These are phyloP conservation scores for Anethum foeniculum DNA, from an alignment of 140 eudicot genomes.

Conservation along the genomic window DNA sequence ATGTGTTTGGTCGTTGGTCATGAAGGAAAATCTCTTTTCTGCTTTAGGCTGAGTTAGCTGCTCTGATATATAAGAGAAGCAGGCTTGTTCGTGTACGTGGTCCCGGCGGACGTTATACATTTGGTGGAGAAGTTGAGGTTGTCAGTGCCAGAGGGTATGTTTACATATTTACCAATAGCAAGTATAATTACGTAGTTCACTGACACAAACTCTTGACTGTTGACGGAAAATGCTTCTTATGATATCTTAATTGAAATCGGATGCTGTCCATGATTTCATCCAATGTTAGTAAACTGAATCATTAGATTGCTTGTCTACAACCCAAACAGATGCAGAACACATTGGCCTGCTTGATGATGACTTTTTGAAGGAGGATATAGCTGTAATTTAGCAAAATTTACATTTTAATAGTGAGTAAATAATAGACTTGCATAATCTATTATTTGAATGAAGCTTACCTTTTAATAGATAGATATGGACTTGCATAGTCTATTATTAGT, in stretches of 20 bases:
- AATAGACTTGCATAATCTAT: neutral
- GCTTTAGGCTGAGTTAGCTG: slow-evolving; percentile 89
- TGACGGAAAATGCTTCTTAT: neutral
- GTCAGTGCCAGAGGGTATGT: slow-evolving; percentile 94
- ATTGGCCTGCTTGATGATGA: neutral
- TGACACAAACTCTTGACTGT: neutral
- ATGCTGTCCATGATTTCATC: neutral
- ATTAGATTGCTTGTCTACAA: neutral
- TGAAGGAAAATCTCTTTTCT: slow-evolving; percentile 4
- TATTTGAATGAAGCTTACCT: neutral
- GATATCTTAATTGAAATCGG: neutral
- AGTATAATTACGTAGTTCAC: neutral
- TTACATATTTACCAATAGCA: neutral
- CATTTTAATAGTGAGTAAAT: neutral
- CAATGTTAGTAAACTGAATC: neutral
- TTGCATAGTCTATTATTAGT: neutral
- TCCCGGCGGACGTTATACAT: slow-evolving; percentile 64
- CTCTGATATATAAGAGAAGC: slow-evolving; percentile 85
- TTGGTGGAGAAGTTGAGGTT: slow-evolving; percentile 90
- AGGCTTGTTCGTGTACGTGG: slow-evolving; percentile 95
- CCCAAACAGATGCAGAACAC: neutral
- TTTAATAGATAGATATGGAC: neutral
- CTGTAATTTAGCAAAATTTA: neutral
- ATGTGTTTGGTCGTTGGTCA: neutral
- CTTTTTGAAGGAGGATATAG: neutral